Conservation (phyloP, 139 green algal species). For the Bryopsis sp. region DNA sequence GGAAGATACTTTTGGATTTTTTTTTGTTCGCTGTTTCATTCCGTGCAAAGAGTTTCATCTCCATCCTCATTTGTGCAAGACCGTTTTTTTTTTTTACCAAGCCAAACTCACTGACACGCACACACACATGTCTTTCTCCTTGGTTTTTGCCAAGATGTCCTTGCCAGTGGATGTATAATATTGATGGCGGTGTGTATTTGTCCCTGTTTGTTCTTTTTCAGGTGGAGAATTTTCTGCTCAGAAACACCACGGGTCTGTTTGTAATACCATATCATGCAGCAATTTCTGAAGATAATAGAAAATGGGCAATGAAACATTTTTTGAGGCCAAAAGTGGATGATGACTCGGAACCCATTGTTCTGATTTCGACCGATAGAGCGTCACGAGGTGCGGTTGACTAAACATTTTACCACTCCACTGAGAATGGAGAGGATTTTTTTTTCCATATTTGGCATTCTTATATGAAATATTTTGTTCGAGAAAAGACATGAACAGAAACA, state of each 20-base stretch:
- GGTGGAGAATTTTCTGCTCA: conserved; percentile 56
- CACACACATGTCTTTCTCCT: too few species aligned
- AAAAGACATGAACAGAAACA: too few species aligned
- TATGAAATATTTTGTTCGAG: too few species aligned
- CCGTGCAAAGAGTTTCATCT: too few species aligned
- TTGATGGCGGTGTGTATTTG: background rate
- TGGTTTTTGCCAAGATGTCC: too few species aligned
- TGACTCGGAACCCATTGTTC: background rate
- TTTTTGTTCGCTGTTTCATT: too few species aligned
- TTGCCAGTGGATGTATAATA: background rate
- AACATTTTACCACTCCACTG: background rate
- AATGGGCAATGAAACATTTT: background rate
- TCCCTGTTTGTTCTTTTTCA: background rate
- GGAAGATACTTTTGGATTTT: too few species aligned
- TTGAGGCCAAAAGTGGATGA: background rate
- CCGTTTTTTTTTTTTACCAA: too few species aligned
- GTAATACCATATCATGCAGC: conserved; percentile 11
- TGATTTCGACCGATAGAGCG: conserved; percentile 11
- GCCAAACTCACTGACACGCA: too few species aligned
- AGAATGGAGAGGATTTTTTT: conserved; percentile 3
- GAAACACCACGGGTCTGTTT: background rate
- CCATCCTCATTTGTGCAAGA: too few species aligned
- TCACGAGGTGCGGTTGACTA: conserved; percentile 6
- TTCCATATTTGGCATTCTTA: too few species aligned
- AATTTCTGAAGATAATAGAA: background rate